A percentile compares a stretch with the other conserved stretches of the same genome.
Evolutionary conservation across 805 yeast genomes (phyloP).

Genomic region (Metschnikowia cubensis): DNA sequence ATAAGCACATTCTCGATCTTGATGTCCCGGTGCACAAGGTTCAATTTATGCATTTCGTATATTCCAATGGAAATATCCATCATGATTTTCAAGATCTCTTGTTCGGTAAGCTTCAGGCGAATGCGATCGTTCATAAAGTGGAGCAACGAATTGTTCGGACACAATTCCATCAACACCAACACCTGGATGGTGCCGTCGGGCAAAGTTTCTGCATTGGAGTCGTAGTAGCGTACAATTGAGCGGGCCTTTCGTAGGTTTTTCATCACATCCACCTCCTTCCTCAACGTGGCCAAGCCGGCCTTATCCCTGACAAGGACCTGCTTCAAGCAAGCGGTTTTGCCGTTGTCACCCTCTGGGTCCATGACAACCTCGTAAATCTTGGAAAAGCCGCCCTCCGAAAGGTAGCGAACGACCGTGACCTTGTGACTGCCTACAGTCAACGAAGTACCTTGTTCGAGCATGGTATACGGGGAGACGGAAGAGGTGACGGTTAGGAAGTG

Average conservation of each 20-base stretch:
- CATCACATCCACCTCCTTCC: constrained; percentile 81
- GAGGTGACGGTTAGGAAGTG: background rate
- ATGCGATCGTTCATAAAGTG: constrained; percentile 88
- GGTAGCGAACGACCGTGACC: constrained; percentile 32
- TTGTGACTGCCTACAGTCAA: constrained; percentile 41
- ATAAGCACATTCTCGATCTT: constrained; percentile 93
- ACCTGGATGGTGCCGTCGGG: constrained; percentile 68
- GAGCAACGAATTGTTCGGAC: constrained; percentile 80
- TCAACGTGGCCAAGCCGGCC: constrained; percentile 56
- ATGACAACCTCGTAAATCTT: constrained; percentile 67
- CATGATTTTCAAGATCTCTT: constrained; percentile 80
- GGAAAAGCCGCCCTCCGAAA: constrained; percentile 69
- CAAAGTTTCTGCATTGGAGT: constrained; percentile 68
- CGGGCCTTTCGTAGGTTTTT: constrained; percentile 52
- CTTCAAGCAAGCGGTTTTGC: constrained; percentile 51
- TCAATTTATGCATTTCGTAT: constrained; percentile 76
- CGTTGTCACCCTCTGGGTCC: constrained; percentile 49
- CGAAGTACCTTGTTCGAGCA: constrained; percentile 35
- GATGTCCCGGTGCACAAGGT: constrained; percentile 85
- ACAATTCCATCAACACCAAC: constrained; percentile 85
- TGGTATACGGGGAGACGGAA: background rate
- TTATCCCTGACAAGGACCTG: constrained; percentile 72
- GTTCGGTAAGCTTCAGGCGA: constrained; percentile 69
- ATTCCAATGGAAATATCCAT: constrained; percentile 75
- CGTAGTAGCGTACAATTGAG: constrained; percentile 65